phyloP scores from a whole-genome alignment of 2,329 filamentous ascomycete species.

The Pseudogymnoascus sp. region DNA sequence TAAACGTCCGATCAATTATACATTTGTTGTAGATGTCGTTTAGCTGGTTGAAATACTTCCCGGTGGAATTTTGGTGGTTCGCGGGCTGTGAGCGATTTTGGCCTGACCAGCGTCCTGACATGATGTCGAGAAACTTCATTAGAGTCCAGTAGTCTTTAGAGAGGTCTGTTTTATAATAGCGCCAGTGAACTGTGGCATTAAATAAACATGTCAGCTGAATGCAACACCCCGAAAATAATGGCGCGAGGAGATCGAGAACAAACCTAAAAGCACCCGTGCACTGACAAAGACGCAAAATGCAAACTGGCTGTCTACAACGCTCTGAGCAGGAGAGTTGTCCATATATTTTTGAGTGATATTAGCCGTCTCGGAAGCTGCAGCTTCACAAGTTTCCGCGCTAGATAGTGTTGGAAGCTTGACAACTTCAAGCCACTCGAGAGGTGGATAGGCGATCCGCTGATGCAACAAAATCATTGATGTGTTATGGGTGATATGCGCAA shows the following conservation, averaged over 20 bases:
- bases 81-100: neutral
- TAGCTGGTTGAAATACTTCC: slow-evolving; percentile 17
- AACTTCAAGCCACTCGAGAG: slow-evolving; percentile 18
- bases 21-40: slow-evolving; percentile 13
- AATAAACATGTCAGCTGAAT: neutral
- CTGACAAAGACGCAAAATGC: slow-evolving; percentile 28
- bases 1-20: slow-evolving; percentile 7
- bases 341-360: slow-evolving; percentile 28
- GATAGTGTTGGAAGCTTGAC: slow-evolving; percentile 23
- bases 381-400: slow-evolving; percentile 28
- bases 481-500: slow-evolving; percentile 31
- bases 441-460: slow-evolving; percentile 29
- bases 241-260: slow-evolving; percentile 3
- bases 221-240: neutral
- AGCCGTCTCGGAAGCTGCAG: slow-evolving; percentile 26
- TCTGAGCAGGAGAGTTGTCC: slow-evolving; percentile 17
- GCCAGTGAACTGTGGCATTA: slow-evolving; percentile 19
- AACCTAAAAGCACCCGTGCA: slow-evolving; percentile 24
- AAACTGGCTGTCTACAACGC: slow-evolving; percentile 23
- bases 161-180: slow-evolving; percentile 17
- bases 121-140: slow-evolving; percentile 20
- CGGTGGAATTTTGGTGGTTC: slow-evolving; percentile 14
- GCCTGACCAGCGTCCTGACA: slow-evolving; percentile 21
- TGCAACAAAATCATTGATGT: slow-evolving; percentile 30
- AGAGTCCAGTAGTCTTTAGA: slow-evolving; percentile 22